Evolutionary conservation across 352 stramenopile genomes (phyloP), one percentile per base, ranked within the genome.

Genomic region (Paralagenidium karlingii): DNA sequence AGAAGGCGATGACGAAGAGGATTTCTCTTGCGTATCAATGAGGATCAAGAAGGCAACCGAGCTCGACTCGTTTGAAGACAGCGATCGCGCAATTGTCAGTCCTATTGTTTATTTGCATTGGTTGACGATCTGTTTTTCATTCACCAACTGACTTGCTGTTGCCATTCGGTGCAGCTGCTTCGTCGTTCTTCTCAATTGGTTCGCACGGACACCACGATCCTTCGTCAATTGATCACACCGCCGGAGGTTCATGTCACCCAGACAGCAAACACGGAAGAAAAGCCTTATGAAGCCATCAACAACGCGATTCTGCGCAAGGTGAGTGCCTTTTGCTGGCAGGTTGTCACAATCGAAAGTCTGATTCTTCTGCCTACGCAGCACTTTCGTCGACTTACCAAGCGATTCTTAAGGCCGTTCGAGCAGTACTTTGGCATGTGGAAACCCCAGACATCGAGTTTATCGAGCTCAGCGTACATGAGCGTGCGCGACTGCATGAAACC

Each of bases 371-470:
- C 22, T 30, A 13, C 30, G n/a, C 47, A 90, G 74, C 78, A 94
- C 47, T 94, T 94, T 39, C 60, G 70, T 27, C 69, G 82, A 49
- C 63, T 94, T 9, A 92, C 81, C 2, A 79, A 85, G 45, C 53
- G 59, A 5, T 92, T 94, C 31, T 51, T 94, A n/a, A 58, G 70
- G n/a, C 81, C 81, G 11, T 90, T 94, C 34, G 71, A 92, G 46
- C 65, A 80, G 27, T 92, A 84, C 40, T 89, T 94, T 45, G 73
- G 76, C 12, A 71, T 94, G 29, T 89, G 69, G 69, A 82, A 76
- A 40, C 29, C 57, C 30, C n/a, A n/a, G 18, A 34, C 46, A 18
- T 25, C 40, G 37, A 10, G 27, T 12, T 24, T 43, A n/a, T n/a
- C 38, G 15, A 16, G 33, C 19, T 39, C 39, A 33, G 40, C 84